Percentiles rank a stretch among this genome's conserved stretches.
phyloP scores from a whole-genome alignment of 78 protist species.

The Anaeramoeba ignava region DNA sequence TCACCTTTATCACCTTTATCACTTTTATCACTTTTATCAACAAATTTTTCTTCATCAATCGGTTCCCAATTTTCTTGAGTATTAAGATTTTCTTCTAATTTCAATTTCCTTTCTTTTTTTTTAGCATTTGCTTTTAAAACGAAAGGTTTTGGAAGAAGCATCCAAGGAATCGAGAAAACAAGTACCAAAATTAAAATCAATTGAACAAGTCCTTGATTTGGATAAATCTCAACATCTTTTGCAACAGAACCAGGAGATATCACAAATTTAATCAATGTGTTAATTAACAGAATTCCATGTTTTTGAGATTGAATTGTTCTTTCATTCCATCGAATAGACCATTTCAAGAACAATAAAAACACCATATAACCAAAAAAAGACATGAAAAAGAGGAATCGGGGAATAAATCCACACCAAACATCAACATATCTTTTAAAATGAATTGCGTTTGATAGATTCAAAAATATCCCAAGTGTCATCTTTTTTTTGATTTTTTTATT shows the following conservation, averaged over 20 bases:
- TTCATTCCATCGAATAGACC: slow-evolving; percentile 33
- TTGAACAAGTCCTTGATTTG: slow-evolving; percentile 32
- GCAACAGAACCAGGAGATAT: slow-evolving; percentile 35
- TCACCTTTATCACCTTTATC: no score
- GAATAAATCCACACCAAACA: slow-evolving; percentile 61
- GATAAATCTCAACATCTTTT: neutral
- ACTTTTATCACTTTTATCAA: no score
- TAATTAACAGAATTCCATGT: slow-evolving; percentile 20
- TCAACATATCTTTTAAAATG: slow-evolving; percentile 36
- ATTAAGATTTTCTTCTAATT: no score
- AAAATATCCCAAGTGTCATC: slow-evolving; percentile 82
- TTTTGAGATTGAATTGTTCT: neutral
- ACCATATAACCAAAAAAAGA: slow-evolving; percentile 89
- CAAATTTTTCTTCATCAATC: no score
- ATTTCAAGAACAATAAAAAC: slow-evolving; percentile 65
- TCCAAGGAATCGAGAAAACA: slow-evolving; percentile 61
- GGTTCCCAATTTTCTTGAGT: no score
- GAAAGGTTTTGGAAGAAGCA: slow-evolving; percentile 74
- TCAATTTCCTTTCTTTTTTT: neutral
- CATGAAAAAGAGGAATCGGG: slow-evolving; percentile 83
- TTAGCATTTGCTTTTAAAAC: slow-evolving; percentile 26
- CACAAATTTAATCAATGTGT: slow-evolving; percentile 68
- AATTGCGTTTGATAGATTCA: slow-evolving; percentile 59
- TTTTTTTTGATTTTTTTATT: slow-evolving; percentile 57
- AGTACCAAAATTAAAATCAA: slow-evolving; percentile 43